Evolutionary conservation across 768 basidiomycete genomes (phyloP), one percentile per base, ranked within the genome.

Genomic region (Trametes villosa): DNA sequence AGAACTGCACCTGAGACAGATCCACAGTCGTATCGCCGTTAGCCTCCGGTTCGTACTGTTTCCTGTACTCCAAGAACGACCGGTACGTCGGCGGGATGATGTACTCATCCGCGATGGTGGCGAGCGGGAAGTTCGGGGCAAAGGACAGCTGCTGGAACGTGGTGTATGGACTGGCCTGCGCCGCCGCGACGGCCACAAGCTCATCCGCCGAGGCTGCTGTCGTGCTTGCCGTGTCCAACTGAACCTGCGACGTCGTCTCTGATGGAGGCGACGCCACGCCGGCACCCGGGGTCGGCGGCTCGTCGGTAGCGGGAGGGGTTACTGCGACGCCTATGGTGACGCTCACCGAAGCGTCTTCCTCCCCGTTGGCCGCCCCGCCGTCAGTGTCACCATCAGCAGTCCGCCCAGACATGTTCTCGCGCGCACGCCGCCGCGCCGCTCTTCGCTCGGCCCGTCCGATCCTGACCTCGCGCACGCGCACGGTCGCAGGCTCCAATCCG

Each of bases 111-210:
- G 93, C 90, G 54, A 96, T 91, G 0, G 89, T 84, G 27, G 90
- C 89, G 54, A 95, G 79, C n/a, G 94, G 94, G 67, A 96, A 92
- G 51, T 83, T 87, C 11, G 94, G 94, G 3, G 94, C 84, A 68
- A 93, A 95, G 9, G 80, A 81, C 17, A 96, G 77, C 75, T 96
- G 94, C 70, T 95, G 94, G 77, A 96, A 96, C 8, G 92, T 95
- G 20, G 91, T 92, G 71, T 95, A 96, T 30, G 92, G 86, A 20
- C 91, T 90, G 74, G 87, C 85, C 57, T 88, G 86, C 9, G 88
- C 81, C 3, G 86, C 85, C 36, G 88, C 85, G 9, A 91, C 76
- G 13, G 87, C 79, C 3, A 87, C 72, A 20, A 91, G 73, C 69
- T 93, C 91, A 59, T 93, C 91, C 1, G 83, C 81, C 3, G 81